A percentile compares a stretch with the other conserved stretches of the same genome.
Conservation (phyloP, 345 rosid genomes). For the Eucalyptus rudis region DNA sequence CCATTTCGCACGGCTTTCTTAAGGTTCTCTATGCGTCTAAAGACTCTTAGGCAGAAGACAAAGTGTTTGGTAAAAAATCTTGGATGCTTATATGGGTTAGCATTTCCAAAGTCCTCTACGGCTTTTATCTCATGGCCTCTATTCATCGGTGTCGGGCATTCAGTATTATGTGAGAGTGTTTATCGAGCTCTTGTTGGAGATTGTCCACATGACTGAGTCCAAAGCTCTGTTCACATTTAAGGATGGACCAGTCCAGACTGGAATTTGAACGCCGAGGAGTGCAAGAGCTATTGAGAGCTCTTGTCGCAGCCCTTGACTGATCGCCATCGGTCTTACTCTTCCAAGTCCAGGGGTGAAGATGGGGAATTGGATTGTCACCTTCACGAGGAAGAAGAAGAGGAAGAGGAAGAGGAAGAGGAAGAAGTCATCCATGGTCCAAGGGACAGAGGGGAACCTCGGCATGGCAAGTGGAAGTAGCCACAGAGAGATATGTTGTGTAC, state of each 20-base stretch:
- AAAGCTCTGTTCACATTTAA: background rate
- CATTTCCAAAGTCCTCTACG: background rate
- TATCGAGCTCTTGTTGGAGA: background rate
- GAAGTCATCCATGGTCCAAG: no score
- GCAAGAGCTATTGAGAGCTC: background rate
- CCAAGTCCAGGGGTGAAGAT: background rate
- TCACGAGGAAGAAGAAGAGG: background rate
- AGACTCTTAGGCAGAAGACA: background rate
- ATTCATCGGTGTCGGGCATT: background rate
- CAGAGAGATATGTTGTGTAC: no score
- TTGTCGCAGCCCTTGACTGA: background rate
- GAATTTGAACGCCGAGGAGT: background rate
- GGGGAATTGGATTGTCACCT: background rate
- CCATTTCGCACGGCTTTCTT: background rate
- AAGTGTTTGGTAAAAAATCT: background rate
- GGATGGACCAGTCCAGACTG: background rate
- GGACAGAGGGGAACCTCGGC: no score
- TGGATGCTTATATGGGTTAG: background rate
- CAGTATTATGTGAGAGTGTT: background rate
- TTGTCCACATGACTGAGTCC: background rate
- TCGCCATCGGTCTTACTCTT: no score
- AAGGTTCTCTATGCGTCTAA: background rate
- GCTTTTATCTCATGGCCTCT: background rate
- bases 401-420: background rate
- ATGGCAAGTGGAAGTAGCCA: no score